Percentiles rank a stretch among this genome's conserved stretches.
Conservation (phyloP, 441 rosid genomes). For the Mallotus japonicus region DNA sequence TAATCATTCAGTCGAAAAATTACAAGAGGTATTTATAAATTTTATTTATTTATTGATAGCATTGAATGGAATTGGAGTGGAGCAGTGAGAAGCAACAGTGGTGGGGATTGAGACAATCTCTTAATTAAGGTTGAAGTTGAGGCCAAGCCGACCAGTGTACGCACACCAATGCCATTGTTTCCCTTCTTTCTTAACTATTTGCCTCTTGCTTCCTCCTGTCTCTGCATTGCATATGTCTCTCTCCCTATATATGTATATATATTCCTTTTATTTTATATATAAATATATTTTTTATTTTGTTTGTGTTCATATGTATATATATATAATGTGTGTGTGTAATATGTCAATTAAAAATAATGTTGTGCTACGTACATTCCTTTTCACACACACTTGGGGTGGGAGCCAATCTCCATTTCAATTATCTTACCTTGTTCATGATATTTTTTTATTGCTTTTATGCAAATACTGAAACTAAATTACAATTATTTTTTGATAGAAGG, state of each 20-base stretch:
- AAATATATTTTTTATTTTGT: not conserved
- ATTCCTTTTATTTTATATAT: not conserved
- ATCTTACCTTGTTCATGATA: not conserved
- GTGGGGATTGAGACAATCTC: slow-evolving; percentile 19
- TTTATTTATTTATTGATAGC: too few species aligned
- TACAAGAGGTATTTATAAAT: too few species aligned
- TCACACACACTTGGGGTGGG: not conserved
- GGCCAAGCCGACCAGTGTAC: slow-evolving; percentile 32
- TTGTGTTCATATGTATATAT: not conserved
- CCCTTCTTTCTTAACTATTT: slow-evolving; percentile 14
- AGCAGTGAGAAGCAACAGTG: slow-evolving; percentile 16
- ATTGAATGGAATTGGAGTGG: not conserved
- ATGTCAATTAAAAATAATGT: not conserved
- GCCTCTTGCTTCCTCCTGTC: slow-evolving; percentile 12
- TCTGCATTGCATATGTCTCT: slow-evolving; percentile 4
- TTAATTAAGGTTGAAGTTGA: not conserved
- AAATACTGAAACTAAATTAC: not conserved
- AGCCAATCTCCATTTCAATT: not conserved
- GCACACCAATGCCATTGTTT: slow-evolving; percentile 33
- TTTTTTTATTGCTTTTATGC: not conserved
- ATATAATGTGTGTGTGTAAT: not conserved
- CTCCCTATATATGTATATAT: not conserved
- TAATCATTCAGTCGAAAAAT: too few species aligned
- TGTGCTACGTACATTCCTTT: not conserved
- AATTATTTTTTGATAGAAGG: too few species aligned